Conservation (phyloP, 2,329 filamentous ascomycete species). For the Xylaria sp. region DNA sequence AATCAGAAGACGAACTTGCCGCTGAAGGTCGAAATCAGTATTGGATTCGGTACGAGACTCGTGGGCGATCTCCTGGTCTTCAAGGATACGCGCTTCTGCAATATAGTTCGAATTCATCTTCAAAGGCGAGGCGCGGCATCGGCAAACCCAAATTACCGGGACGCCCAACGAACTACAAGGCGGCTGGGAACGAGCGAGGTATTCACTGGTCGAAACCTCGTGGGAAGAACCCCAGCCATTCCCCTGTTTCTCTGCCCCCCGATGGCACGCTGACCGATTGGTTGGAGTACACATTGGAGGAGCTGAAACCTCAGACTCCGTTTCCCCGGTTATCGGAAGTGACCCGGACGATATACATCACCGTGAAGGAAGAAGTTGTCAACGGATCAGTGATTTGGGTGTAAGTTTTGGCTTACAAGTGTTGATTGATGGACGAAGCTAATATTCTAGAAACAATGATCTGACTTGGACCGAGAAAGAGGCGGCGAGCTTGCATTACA, state of each 20-base stretch:
- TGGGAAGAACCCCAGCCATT: slow-evolving; percentile 38
- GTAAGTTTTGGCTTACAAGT: slow-evolving; percentile 30
- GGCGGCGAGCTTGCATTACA: slow-evolving; percentile 31
- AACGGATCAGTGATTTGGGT: slow-evolving; percentile 46
- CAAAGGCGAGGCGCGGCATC: neutral
- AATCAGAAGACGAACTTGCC: slow-evolving; percentile 51
- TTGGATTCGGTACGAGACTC: slow-evolving; percentile 56
- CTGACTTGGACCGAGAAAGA: slow-evolving; percentile 51
- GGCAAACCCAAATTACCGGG: neutral
- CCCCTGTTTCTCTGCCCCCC: slow-evolving; percentile 44
- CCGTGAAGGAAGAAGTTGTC: slow-evolving; percentile 48
- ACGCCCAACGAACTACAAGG: neutral
- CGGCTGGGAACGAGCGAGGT: neutral
- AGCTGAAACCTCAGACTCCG: slow-evolving; percentile 38
- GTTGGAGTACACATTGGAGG: slow-evolving; percentile 54
- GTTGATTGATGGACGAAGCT: neutral
- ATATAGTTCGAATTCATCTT: slow-evolving; percentile 43
- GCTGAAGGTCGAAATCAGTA: slow-evolving; percentile 45
- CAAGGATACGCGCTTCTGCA: slow-evolving; percentile 56
- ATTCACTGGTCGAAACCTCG: slow-evolving; percentile 5
- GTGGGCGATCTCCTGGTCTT: slow-evolving; percentile 53
- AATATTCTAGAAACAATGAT: slow-evolving; percentile 45
- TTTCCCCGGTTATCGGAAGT: slow-evolving; percentile 53
- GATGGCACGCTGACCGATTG: slow-evolving; percentile 44
- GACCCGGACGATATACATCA: slow-evolving; percentile 55